Percentiles rank a stretch among this genome's conserved stretches.
Evolutionary conservation across 2,329 filamentous ascomycete species (phyloP).

Genomic region (Fusarium pseudocircinatum): DNA sequence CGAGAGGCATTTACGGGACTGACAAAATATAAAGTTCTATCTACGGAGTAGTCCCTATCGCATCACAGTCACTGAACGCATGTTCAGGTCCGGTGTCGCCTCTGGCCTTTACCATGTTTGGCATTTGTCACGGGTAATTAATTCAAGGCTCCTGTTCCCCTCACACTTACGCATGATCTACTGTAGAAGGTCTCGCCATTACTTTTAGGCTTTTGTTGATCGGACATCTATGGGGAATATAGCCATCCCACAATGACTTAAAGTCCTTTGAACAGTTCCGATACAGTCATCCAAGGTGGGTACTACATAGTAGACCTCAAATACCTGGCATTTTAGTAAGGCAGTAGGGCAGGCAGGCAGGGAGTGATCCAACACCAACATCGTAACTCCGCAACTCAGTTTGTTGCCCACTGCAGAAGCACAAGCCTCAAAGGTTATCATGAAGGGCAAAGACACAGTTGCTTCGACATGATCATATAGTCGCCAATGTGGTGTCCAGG

Average conservation of each 20-base stretch:
- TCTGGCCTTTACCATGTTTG: constrained; percentile 8
- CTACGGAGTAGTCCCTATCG: background rate
- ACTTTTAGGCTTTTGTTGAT: constrained; percentile 34
- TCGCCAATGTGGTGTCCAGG: background rate
- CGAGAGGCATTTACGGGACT: constrained; percentile 16
- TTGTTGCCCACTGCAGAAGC: background rate
- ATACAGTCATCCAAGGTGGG: background rate
- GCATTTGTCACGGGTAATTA: constrained; percentile 1
- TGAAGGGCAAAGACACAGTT: background rate
- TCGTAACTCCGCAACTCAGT: background rate
- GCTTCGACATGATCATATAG: background rate
- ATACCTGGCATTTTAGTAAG: background rate
- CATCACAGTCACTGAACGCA: background rate
- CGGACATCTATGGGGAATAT: constrained; percentile 21
- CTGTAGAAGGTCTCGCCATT: constrained; percentile 39
- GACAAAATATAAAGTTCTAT: background rate
- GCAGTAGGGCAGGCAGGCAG: background rate
- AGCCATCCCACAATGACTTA: constrained; percentile 35
- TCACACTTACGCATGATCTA: constrained; percentile 16
- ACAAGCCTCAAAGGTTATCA: constrained; percentile 4
- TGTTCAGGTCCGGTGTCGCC: background rate
- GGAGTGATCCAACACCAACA: background rate
- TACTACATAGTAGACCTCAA: background rate
- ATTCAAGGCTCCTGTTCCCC: constrained; percentile 9
- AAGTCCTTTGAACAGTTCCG: constrained; percentile 19